These are phyloP conservation scores for Microsporum audouinii DNA, from an alignment of 2,329 filamentous ascomycete species.

Conservation along the genomic window DNA sequence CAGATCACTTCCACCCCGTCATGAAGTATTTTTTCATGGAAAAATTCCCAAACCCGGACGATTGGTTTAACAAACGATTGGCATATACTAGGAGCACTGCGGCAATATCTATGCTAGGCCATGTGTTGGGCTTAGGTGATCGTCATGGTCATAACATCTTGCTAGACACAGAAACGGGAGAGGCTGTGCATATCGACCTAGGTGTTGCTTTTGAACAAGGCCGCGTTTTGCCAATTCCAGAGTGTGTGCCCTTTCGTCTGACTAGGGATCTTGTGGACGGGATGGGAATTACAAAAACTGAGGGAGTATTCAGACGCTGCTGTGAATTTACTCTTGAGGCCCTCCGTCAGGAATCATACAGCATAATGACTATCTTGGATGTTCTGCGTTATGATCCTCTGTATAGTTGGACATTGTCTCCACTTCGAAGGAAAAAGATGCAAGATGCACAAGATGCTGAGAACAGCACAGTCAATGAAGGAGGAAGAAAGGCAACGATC, in stretches of 20 bases:
- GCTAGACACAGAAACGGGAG: conserved; percentile 75
- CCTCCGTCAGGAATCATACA: conserved; percentile 85
- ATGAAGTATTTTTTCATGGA: conserved; percentile 98
- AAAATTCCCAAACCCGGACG: conserved; percentile 81
- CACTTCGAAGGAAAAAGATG: conserved; percentile 53
- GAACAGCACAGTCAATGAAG: conserved; percentile 27
- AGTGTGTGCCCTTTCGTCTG: conserved; percentile 88
- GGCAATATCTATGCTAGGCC: conserved; percentile 87
- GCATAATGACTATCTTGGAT: conserved; percentile 97
- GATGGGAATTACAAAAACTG: conserved; percentile 89
- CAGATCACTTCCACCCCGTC: conserved; percentile 76
- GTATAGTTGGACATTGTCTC: conserved; percentile 87
- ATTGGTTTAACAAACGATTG: conserved; percentile 82
- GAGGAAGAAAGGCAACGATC: conserved; percentile 32
- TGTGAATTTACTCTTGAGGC: conserved; percentile 96
- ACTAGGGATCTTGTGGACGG: conserved; percentile 92
- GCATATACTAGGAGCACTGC: conserved; percentile 90
- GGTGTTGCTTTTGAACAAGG: conserved; percentile 96
- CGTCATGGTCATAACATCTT: conserved; percentile 95
- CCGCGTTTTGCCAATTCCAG: conserved; percentile 84
- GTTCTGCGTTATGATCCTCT: conserved; percentile 96
- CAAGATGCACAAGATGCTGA: conserved; percentile 44
- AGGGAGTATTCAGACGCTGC: conserved; percentile 93
- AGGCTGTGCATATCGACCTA: conserved; percentile 93
- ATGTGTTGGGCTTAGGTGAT: conserved; percentile 85